A percentile compares a stretch with the other conserved stretches of the same genome.
Conservation (phyloP, 2,329 filamentous ascomycete genomes). For the Curvularia hawaiiensis region DNA sequence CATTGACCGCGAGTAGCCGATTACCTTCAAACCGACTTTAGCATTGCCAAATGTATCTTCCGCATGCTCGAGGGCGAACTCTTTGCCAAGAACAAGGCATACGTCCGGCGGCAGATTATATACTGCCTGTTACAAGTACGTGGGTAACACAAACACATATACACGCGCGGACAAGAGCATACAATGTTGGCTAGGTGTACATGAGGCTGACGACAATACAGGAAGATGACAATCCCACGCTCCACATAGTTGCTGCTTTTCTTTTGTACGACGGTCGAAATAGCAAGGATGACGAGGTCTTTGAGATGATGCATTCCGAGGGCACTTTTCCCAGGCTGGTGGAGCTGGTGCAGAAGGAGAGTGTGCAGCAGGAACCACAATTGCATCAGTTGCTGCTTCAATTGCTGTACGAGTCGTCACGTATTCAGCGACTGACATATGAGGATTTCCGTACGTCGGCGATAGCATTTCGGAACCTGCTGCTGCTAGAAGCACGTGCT, state of each 20-base stretch:
- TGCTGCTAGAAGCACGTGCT: background rate
- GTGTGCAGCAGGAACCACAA: constrained; percentile 66
- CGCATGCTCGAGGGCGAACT: constrained; percentile 76
- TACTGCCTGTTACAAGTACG: constrained; percentile 78
- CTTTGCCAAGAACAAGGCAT: constrained; percentile 76
- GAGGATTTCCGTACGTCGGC: constrained; percentile 73
- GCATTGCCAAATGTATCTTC: constrained; percentile 79
- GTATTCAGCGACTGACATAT: constrained; percentile 79
- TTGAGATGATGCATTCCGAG: constrained; percentile 86
- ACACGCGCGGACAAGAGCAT: background rate
- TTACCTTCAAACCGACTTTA: constrained; percentile 76
- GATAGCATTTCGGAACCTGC: background rate
- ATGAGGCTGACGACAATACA: constrained; percentile 51
- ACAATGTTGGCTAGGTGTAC: background rate
- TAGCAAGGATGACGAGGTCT: constrained; percentile 75
- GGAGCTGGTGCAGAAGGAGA: constrained; percentile 74
- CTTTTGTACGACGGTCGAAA: constrained; percentile 84
- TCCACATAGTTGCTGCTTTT: constrained; percentile 83
- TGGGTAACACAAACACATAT: background rate
- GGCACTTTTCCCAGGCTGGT: constrained; percentile 83
- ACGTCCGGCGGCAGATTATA: constrained; percentile 90
- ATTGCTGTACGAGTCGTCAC: constrained; percentile 93
- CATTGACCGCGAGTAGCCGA: constrained; percentile 58
- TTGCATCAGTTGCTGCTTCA: constrained; percentile 84
- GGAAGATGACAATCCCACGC: constrained; percentile 81